These are phyloP conservation scores for Hanseniaspora lachancei DNA, from an alignment of 805 yeast genomes.

Conservation along the genomic window DNA sequence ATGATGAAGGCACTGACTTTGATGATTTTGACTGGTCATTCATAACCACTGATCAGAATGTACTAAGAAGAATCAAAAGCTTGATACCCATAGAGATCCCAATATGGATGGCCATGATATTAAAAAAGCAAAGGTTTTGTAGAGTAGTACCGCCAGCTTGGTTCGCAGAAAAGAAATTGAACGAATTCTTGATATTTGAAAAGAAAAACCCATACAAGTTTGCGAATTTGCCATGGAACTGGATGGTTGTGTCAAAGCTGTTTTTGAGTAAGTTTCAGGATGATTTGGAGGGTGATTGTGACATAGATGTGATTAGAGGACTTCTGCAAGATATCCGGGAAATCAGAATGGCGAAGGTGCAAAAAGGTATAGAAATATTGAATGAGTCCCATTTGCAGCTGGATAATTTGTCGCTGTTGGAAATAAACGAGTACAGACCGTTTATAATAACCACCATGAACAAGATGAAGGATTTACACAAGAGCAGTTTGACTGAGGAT, in stretches of 20 bases:
- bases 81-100: conserved; percentile 62
- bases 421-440: conserved; percentile 79
- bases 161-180: conserved; percentile 47
- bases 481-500: conserved; percentile 14
- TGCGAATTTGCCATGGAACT: conserved; percentile 66
- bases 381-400: conserved; percentile 74
- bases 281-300: conserved; percentile 48
- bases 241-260: conserved; percentile 72
- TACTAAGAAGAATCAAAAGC: conserved; percentile 33
- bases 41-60: conserved; percentile 29
- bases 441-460: conserved; percentile 72
- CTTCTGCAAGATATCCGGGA: conserved; percentile 75
- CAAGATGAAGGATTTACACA: conserved; percentile 43
- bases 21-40: conserved; percentile 19
- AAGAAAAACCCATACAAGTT: conserved; percentile 43
- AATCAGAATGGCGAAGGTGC: conserved; percentile 62
- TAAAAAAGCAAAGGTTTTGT: conserved; percentile 77
- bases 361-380: conserved; percentile 62
- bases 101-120: conserved; percentile 72
- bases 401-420: conserved; percentile 70
- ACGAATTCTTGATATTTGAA: conserved; percentile 54
- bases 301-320: conserved; percentile 56
- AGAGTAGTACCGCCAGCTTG: conserved; percentile 76
- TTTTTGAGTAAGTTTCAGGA: conserved; percentile 58
- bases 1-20: not conserved